Percentiles rank a stretch among this genome's conserved stretches.
These are phyloP conservation scores for Ceratobasidium sp. DNA, from an alignment of 1,284 basidiomycete species.

Conservation along the genomic window DNA sequence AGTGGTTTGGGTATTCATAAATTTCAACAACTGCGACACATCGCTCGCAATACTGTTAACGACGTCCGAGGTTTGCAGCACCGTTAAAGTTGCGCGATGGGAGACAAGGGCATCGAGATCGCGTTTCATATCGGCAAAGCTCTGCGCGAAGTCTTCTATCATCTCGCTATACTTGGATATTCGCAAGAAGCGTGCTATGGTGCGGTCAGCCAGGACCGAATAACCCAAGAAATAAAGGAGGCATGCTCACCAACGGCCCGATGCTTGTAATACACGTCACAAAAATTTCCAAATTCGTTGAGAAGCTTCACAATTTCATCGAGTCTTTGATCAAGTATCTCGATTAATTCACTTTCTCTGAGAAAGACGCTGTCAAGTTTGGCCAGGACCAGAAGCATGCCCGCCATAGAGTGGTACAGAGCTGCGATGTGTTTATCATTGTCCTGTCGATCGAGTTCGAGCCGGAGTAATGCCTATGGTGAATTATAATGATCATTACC, in stretches of 20 bases:
- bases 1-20: slow-evolving; percentile 35
- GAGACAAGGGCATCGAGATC: slow-evolving; percentile 27
- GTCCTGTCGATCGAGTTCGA: slow-evolving; percentile 39
- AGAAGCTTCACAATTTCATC: slow-evolving; percentile 34
- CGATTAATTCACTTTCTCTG: slow-evolving; percentile 5
- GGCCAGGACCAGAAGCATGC: slow-evolving; percentile 33
- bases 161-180: slow-evolving; percentile 3
- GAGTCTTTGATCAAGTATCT: slow-evolving; percentile 22
- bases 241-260: slow-evolving; percentile 27
- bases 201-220: not conserved
- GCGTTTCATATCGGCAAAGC: slow-evolving; percentile 11
- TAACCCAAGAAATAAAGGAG: not conserved
- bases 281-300: slow-evolving; percentile 40
- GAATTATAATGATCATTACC: not conserved
- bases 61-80: slow-evolving; percentile 22
- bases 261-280: slow-evolving; percentile 39
- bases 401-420: slow-evolving; percentile 35
- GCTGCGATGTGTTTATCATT: slow-evolving; percentile 35
- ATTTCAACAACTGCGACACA: slow-evolving; percentile 16
- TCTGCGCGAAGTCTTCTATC: slow-evolving; percentile 7
- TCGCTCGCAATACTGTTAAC: slow-evolving; percentile 23
- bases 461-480: slow-evolving; percentile 12
- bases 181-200: slow-evolving; percentile 22
- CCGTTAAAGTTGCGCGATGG: slow-evolving; percentile 21
- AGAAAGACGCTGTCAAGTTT: slow-evolving; percentile 25